Evolutionary conservation across 352 stramenopile genomes (phyloP).

Genomic region (Globisporangium nodosum): DNA sequence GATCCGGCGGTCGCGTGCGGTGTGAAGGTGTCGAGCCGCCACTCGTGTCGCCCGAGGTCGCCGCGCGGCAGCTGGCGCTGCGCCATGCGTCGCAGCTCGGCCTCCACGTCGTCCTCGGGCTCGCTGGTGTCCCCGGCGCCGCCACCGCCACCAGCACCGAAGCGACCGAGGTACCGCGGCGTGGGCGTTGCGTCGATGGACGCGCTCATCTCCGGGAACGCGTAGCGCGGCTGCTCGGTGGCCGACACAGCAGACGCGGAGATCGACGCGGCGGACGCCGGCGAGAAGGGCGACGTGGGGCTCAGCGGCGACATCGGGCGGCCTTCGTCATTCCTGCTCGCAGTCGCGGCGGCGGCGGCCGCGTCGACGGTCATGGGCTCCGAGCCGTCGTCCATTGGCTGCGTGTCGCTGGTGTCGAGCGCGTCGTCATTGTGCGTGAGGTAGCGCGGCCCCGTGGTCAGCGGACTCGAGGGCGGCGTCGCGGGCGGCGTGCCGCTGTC

Average conservation of each 20-base stretch:
- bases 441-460: slow-evolving; percentile 29
- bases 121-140: slow-evolving; percentile 18
- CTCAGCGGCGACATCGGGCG: slow-evolving; percentile 26
- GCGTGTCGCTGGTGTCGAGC: slow-evolving; percentile 2
- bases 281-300: slow-evolving; percentile 50
- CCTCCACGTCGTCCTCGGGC: slow-evolving; percentile 66
- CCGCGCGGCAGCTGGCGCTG: slow-evolving; percentile 72
- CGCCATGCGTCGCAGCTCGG: slow-evolving; percentile 68
- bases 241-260: slow-evolving; percentile 77
- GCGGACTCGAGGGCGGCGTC: slow-evolving; percentile 60
- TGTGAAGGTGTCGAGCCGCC: slow-evolving; percentile 60
- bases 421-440: slow-evolving; percentile 22
- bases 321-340: neutral
- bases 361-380: slow-evolving; percentile 6
- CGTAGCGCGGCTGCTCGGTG: slow-evolving; percentile 64
- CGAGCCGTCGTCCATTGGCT: slow-evolving; percentile 6
- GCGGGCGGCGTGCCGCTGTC: slow-evolving; percentile 33
- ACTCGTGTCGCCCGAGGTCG: slow-evolving; percentile 72
- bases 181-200: slow-evolving; percentile 74
- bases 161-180: slow-evolving; percentile 70
- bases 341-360: neutral
- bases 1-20: slow-evolving; percentile 4
- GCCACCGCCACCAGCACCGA: slow-evolving; percentile 10
- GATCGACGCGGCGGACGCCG: slow-evolving; percentile 65
- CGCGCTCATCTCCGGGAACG: slow-evolving; percentile 75